Base-by-base conservation (phyloP, 371 early-diverging fungal genomes). In the Caulochytrium protostelioides region DNA sequence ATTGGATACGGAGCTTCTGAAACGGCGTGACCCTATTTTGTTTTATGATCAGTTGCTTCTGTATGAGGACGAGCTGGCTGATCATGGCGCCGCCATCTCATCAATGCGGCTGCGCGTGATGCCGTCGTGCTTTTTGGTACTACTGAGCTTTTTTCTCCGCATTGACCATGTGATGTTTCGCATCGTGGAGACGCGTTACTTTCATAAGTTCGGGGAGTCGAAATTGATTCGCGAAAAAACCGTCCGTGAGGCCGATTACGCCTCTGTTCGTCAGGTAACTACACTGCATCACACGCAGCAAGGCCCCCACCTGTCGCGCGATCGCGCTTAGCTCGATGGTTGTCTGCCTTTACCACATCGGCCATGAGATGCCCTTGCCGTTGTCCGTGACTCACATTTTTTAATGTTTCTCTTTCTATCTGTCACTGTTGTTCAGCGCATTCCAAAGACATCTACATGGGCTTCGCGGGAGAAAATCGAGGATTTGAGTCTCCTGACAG, bases 51-150 rank as follows among this genome's bases (percentile, higher is more conserved):
- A 89, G 34, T 67, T 76, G 28, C 68, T 84, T 1, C 58, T 94
- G 30, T 94, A 70, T 47, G 95, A 94, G 46, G 95, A 94, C 50
- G 95, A 94, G 51, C 57, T 94, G 27, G 87, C 79, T 7, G 95
- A 94, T 45, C 87, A 89, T 48, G 95, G 95, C 10, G 69, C 75
- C 1, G 76, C 84, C 6, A 55, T 78, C 35, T 52, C 83, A 19
- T 68, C 67, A 2, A 68, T 76, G 16, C 76, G 81, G 44, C 56
- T 92, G 77, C 65, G 94, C 18, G 87, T 89, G 6, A 92, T 92
- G 94, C 80, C 80, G 2, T 63, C 72, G 3, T 79, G 86, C 30
- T 83, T 89, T 49, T 62, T 90, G 28, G 55, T 89, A 9, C 56
- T 90, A n/a, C 66, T 70, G 37, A 65, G 94, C 6, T 79, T 76